phyloP scores from a whole-genome alignment of 2,329 filamentous ascomycete genomes.

The Talaromyces sp. region DNA sequence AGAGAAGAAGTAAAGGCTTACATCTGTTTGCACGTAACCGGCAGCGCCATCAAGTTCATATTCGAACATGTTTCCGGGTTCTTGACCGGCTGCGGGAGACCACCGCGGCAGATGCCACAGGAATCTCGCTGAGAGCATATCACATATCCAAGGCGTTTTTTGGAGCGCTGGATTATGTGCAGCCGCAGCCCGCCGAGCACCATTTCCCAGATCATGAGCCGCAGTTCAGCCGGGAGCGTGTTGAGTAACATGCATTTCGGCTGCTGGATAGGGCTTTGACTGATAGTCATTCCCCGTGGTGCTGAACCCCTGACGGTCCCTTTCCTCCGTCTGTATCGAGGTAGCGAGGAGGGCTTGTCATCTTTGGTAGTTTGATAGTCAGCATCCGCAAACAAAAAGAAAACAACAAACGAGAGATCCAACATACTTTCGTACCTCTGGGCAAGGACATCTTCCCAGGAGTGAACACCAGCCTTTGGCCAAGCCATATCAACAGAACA shows the following conservation, averaged over 20 bases:
- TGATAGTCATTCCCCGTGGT: slow-evolving; percentile 13
- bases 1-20: slow-evolving; percentile 11
- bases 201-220: slow-evolving; percentile 33
- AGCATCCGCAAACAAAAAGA: no score
- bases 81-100: slow-evolving; percentile 23
- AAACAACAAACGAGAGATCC: no score
- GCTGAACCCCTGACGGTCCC: slow-evolving; percentile 8
- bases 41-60: slow-evolving; percentile 22
- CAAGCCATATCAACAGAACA: slow-evolving; percentile 24
- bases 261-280: slow-evolving; percentile 16
- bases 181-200: slow-evolving; percentile 26
- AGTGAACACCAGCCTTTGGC: slow-evolving; percentile 33
- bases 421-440: slow-evolving; percentile 35
- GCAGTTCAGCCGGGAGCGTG: slow-evolving; percentile 30
- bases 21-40: slow-evolving; percentile 33
- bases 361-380: slow-evolving; percentile 7
- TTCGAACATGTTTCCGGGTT: slow-evolving; percentile 11
- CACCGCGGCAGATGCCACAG: slow-evolving; percentile 31
- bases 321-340: slow-evolving; percentile 13
- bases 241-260: slow-evolving; percentile 23
- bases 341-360: slow-evolving; percentile 13
- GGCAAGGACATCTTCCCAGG: slow-evolving; percentile 36
- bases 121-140: slow-evolving; percentile 22
- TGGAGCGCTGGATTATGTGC: slow-evolving; percentile 30
- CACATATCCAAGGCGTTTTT: slow-evolving; percentile 27